These are phyloP conservation scores for Ceratocystiopsis sp. DNA, from an alignment of 2,329 filamentous ascomycete genomes.

Conservation along the genomic window DNA sequence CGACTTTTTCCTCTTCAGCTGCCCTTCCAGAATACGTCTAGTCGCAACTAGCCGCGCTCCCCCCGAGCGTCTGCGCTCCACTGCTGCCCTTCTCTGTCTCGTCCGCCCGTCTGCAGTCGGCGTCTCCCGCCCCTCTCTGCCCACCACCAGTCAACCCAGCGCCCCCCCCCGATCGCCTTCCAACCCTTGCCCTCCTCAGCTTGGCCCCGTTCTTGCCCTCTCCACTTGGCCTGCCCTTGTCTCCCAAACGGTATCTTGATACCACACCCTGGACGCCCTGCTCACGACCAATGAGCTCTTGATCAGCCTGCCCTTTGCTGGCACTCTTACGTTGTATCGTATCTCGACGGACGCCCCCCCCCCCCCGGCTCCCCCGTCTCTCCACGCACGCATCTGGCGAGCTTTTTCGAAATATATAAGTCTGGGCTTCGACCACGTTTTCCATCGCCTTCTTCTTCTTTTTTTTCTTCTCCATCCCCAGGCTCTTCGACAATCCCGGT, in stretches of 20 bases:
- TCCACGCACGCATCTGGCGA: background rate
- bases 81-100: background rate
- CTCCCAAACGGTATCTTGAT: background rate
- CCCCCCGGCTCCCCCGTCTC: background rate
- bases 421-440: too few species aligned
- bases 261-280: background rate
- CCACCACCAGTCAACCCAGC: too few species aligned
- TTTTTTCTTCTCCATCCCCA: constrained; percentile 1
- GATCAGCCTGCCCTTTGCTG: too few species aligned
- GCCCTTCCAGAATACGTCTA: background rate
- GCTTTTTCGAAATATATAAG: too few species aligned
- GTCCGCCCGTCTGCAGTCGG: background rate
- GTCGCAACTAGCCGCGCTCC: background rate
- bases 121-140: background rate
- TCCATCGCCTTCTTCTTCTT: background rate
- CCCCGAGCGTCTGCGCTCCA: background rate
- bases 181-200: too few species aligned
- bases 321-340: too few species aligned
- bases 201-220: background rate
- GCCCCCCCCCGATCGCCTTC: too few species aligned
- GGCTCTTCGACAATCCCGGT: background rate
- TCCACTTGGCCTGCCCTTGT: background rate
- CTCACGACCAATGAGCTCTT: too few species aligned
- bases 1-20: background rate
- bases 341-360: background rate